These are phyloP conservation scores for Xylariomycetidae sp. DNA, from an alignment of 2,329 filamentous ascomycete species.

Conservation along the genomic window DNA sequence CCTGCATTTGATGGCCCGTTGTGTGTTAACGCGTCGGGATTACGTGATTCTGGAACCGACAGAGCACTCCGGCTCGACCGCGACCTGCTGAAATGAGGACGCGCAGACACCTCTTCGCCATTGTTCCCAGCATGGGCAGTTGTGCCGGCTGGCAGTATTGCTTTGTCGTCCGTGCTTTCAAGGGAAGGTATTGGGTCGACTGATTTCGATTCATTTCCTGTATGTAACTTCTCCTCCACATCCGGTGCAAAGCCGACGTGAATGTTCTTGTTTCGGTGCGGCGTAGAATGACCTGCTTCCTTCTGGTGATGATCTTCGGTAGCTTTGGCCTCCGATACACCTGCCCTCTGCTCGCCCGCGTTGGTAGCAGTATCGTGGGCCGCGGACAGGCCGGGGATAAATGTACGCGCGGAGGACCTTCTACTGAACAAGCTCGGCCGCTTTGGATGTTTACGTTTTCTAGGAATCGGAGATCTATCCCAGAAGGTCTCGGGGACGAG, in stretches of 20 bases:
- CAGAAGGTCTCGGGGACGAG: slow-evolving; percentile 96
- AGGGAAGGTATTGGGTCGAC: too few species aligned
- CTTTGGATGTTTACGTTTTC: slow-evolving; percentile 31
- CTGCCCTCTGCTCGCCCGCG: too few species aligned
- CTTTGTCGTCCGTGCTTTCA: too few species aligned
- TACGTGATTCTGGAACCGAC: slow-evolving; percentile 29
- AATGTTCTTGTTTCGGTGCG: slow-evolving; percentile 28
- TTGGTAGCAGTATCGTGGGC: too few species aligned
- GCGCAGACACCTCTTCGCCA: slow-evolving; percentile 16
- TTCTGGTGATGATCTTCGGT: slow-evolving; percentile 10
- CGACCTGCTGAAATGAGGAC: slow-evolving; percentile 15
- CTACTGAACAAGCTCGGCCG: slow-evolving; percentile 44
- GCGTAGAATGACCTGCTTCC: slow-evolving; percentile 4
- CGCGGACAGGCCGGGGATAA: too few species aligned
- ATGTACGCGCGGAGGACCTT: slow-evolving; percentile 37
- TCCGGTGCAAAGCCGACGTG: slow-evolving; percentile 55
- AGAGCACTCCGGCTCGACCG: slow-evolving; percentile 10
- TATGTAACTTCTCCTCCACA: too few species aligned
- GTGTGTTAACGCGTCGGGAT: slow-evolving; percentile 32
- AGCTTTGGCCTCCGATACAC: too few species aligned
- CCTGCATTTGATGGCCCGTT: slow-evolving; percentile 7
- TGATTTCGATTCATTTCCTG: too few species aligned
- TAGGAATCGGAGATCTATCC: slow-evolving; percentile 68
- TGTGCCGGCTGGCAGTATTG: too few species aligned
- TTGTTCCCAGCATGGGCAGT: too few species aligned